These are phyloP conservation scores for Eruca vesicaria DNA, from an alignment of 441 rosid species.

Conservation along the genomic window DNA sequence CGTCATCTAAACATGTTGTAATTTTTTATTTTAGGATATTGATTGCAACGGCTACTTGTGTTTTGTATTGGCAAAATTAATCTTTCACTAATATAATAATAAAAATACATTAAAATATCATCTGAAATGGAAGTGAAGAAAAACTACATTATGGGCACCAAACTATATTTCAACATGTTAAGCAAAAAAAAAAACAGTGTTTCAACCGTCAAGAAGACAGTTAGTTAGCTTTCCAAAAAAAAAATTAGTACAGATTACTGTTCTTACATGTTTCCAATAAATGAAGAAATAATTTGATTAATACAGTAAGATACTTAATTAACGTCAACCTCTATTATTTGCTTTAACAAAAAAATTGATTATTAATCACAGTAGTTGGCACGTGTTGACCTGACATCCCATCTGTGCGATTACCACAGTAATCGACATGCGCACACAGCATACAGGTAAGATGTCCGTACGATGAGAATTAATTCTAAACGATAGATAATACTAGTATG, in stretches of 20 bases:
- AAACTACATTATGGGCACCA: neutral
- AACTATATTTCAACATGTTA: too few species aligned
- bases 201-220: slow-evolving; percentile 6
- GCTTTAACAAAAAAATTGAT: neutral
- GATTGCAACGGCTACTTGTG: neutral
- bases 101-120: neutral
- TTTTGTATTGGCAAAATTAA: neutral
- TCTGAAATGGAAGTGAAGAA: neutral
- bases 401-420: neutral
- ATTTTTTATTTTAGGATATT: too few species aligned
- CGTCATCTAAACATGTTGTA: neutral
- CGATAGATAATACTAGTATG: neutral
- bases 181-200: too few species aligned
- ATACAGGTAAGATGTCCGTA: slow-evolving; percentile 30
- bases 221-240: neutral
- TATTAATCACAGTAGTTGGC: neutral
- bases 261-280: neutral
- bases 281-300: slow-evolving; percentile 7
- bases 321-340: slow-evolving; percentile 18
- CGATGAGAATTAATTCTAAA: neutral
- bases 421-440: slow-evolving; percentile 27
- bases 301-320: slow-evolving; percentile 2
- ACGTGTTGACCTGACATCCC: slow-evolving; percentile 1
- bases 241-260: neutral
- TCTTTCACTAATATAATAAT: neutral